phyloP scores from a whole-genome alignment of 2,329 filamentous ascomycete genomes.

The Sarocladium oryzae region DNA sequence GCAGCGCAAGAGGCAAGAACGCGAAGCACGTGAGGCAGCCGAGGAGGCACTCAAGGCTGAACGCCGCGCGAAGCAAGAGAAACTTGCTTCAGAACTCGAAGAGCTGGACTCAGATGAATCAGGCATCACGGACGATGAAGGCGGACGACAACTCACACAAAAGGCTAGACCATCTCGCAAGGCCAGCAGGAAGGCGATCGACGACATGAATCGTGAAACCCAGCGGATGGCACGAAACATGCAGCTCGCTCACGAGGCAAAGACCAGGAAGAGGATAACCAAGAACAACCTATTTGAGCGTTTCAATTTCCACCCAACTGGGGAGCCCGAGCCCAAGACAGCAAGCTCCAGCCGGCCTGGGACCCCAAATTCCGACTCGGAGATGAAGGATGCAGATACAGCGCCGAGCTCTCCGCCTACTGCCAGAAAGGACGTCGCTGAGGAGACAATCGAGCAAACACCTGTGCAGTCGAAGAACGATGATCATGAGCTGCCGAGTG shows the following conservation, averaged over 20 bases:
- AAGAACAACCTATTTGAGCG: constrained; percentile 76
- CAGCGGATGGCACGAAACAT: constrained; percentile 85
- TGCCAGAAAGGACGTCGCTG: constrained; percentile 22
- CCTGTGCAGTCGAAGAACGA: constrained; percentile 10
- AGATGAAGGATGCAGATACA: constrained; percentile 49
- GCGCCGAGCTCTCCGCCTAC: constrained; percentile 65
- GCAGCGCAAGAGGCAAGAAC: constrained; percentile 65
- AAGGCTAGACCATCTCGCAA: constrained; percentile 66
- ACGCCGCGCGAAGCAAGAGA: constrained; percentile 29
- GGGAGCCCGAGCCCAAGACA: constrained; percentile 27
- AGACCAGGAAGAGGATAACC: constrained; percentile 84
- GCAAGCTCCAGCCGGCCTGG: constrained; percentile 50
- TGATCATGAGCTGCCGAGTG: constrained; percentile 29
- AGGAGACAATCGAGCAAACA: constrained; percentile 11
- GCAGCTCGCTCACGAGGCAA: constrained; percentile 84
- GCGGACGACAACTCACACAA: constrained; percentile 62
- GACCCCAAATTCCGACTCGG: constrained; percentile 46
- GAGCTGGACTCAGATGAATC: constrained; percentile 31
- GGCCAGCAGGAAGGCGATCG: constrained; percentile 87
- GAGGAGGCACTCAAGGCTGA: constrained; percentile 43
- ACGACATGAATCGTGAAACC: constrained; percentile 93
- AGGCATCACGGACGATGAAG: constrained; percentile 56
- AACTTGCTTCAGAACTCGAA: constrained; percentile 28
- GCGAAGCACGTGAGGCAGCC: constrained; percentile 58
- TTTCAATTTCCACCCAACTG: constrained; percentile 64